Base-by-base conservation (phyloP, 352 stramenopile genomes). In the Phytophthora europaea region DNA sequence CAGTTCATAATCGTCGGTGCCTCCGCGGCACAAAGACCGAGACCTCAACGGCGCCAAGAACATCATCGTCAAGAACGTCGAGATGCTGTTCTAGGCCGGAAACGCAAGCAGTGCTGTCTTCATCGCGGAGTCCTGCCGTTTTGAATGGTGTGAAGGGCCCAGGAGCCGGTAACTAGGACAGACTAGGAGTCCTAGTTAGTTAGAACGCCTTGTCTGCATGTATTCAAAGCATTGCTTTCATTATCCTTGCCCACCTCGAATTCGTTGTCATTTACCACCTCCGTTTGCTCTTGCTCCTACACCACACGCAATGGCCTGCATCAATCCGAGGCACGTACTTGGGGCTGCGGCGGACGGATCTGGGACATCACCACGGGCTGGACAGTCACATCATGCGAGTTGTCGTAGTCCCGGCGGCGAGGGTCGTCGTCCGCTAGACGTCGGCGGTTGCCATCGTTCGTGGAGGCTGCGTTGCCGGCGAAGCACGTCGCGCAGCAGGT, bases 301-400 rank as follows among this genome's bases (percentile, higher is more conserved):
- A 15, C 8, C 36, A 43, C 36, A 16, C 16, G 10, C 36, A 18
- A 43, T 31, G 15, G 6, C 9, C 51, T 36, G 23, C 51, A 28
- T 54, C 23, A 57, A 36, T 56, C 47, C 12, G 62, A 48, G n/a
- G 22, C 4, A 36, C 59, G 57, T 20, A 65, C 59, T 65, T 78
- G 66, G 6, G 66, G 59, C 60, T 74, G 71, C 40, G 71, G 61
- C 26, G 71, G 52, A 15, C 71, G 66, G 60, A 78, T 75, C 28
- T 75, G 62, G 15, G 62, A 73, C 72, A 79, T 76, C 63, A 76
- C 50, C 45, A 79, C 67, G 47, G 67, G 72, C 40, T 79, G 72
- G 20, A 79, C 67, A 15, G 58, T 73, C 23, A 79, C 72, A 45
- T 79, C 68, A 10, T 62, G 72, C 20, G 72, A 79, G 3, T 8